phyloP scores from a whole-genome alignment of 345 rosid species.

The Iberis pinnata region DNA sequence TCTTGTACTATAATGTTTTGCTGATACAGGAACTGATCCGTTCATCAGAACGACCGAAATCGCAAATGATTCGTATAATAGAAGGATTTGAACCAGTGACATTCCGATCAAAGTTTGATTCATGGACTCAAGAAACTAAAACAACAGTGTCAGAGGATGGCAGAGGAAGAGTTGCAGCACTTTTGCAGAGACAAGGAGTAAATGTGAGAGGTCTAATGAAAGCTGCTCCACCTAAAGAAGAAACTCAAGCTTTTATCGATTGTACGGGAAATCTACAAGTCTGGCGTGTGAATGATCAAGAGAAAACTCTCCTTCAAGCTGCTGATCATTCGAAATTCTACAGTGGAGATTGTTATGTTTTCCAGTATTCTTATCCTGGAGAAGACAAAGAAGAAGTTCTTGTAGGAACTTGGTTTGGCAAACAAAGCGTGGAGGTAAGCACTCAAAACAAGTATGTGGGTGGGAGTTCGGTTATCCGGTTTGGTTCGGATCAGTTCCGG shows the following conservation, averaged over 20 bases:
- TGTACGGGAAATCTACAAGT: slow-evolving; percentile 94
- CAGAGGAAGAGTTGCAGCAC: slow-evolving; percentile 91
- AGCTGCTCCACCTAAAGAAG: slow-evolving; percentile 76
- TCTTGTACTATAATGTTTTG: slow-evolving; percentile 12
- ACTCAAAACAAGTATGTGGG: too few relatives aligned
- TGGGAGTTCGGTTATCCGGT: too few relatives aligned
- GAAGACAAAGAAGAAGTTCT: slow-evolving; percentile 87
- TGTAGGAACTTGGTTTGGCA: slow-evolving; percentile 92
- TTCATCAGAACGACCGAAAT: slow-evolving; percentile 49
- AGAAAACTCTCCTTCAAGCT: slow-evolving; percentile 66
- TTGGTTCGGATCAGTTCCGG: too few relatives aligned
- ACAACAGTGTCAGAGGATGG: slow-evolving; percentile 93
- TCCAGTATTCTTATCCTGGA: slow-evolving; percentile 91
- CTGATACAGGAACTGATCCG: slow-evolving; percentile 63
- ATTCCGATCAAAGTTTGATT: slow-evolving; percentile 78
- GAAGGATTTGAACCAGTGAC: slow-evolving; percentile 94
- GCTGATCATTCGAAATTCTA: slow-evolving; percentile 84
- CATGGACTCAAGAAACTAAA: slow-evolving; percentile 73
- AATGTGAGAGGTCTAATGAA: slow-evolving; percentile 86
- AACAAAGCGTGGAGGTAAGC: slow-evolving; percentile 79
- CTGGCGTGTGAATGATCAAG: slow-evolving; percentile 79
- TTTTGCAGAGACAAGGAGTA: slow-evolving; percentile 85
- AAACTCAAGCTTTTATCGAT: slow-evolving; percentile 74
- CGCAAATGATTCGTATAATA: slow-evolving; percentile 72
- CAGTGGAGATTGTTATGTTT: slow-evolving; percentile 87